phyloP scores from a whole-genome alignment of 2,329 filamentous ascomycete genomes.

The Ceratocystis destructans region DNA sequence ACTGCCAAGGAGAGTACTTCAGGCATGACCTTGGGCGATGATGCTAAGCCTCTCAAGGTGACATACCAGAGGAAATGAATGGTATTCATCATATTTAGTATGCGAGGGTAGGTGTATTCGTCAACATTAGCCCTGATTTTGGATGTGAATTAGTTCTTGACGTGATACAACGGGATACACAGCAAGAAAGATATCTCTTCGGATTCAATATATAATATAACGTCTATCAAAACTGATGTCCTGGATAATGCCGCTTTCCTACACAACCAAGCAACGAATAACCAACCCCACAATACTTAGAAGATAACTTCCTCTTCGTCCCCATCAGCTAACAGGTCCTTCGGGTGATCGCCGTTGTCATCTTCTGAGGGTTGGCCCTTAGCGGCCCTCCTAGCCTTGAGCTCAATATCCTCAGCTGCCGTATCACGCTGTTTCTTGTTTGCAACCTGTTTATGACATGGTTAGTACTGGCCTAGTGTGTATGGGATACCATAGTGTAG shows the following conservation, averaged over 20 bases:
- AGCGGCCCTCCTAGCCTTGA: conserved; percentile 56
- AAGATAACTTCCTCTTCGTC: conserved; percentile 84
- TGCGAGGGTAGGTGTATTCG: neutral
- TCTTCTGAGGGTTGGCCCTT: conserved; percentile 29
- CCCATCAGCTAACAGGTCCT: conserved; percentile 58
- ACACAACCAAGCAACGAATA: neutral
- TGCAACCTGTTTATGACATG: conserved; percentile 39
- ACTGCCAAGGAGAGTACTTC: conserved; percentile 86
- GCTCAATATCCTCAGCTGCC: conserved; percentile 57
- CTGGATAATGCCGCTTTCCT: neutral
- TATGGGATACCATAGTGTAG: too few relatives aligned
- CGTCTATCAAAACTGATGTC: neutral
- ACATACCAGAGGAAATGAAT: conserved; percentile 81
- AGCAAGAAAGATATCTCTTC: neutral
- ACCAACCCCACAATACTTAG: conserved; percentile 28
- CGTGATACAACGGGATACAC: too few relatives aligned
- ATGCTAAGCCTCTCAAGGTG: conserved; percentile 65
- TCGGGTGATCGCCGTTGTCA: conserved; percentile 32
- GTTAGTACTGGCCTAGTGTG: too few relatives aligned
- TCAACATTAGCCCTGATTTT: neutral
- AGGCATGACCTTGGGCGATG: conserved; percentile 59
- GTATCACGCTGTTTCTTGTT: conserved; percentile 70
- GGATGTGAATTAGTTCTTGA: neutral
- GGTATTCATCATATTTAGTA: neutral
- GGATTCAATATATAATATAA: conserved; percentile 5